A percentile compares a stretch with the other conserved stretches of the same genome.
phyloP scores from a whole-genome alignment of 1,139 yeast species.

The Suhomyces bokatorum region DNA sequence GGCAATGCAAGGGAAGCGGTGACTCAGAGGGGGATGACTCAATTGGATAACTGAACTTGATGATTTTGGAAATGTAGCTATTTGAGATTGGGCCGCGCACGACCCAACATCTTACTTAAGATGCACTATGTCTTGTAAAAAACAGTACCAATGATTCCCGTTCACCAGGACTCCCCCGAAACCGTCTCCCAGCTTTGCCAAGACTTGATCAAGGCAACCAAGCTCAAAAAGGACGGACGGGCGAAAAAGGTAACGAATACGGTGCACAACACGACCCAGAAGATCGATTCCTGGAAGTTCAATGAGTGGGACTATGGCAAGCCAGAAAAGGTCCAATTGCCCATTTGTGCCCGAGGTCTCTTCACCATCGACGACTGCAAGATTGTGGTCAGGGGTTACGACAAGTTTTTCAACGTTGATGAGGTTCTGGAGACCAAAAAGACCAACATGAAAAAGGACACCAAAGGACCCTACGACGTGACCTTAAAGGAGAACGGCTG shows the following conservation, averaged over 20 bases:
- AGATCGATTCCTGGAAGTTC: slow-evolving; percentile 66
- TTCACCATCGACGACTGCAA: slow-evolving; percentile 54
- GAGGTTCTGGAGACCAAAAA: slow-evolving; percentile 61
- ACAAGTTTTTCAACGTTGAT: slow-evolving; percentile 84
- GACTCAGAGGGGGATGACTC: too few relatives aligned
- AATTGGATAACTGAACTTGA: neutral
- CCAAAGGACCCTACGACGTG: slow-evolving; percentile 76
- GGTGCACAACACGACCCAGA: slow-evolving; percentile 19
- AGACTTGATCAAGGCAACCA: slow-evolving; percentile 16
- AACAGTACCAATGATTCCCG: slow-evolving; percentile 1
- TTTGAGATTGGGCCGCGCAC: neutral
- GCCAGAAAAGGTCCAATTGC: slow-evolving; percentile 49
- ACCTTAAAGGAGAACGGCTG: slow-evolving; percentile 94
- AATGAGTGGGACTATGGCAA: slow-evolving; percentile 77
- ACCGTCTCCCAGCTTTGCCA: slow-evolving; percentile 1
- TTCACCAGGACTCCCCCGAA: slow-evolving; percentile 1
- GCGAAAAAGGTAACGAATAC: slow-evolving; percentile 22
- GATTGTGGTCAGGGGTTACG: slow-evolving; percentile 85
- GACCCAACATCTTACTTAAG: neutral
- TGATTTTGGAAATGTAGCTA: too few relatives aligned
- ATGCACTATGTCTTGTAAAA: neutral
- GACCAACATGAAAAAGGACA: slow-evolving; percentile 43
- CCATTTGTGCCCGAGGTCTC: slow-evolving; percentile 81
- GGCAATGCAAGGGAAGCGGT: neutral
- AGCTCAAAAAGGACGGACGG: slow-evolving; percentile 26